A percentile compares a stretch with the other conserved stretches of the same genome.
Conservation (phyloP, 2,329 filamentous ascomycete genomes). For the Penicillium sclerotiorum region DNA sequence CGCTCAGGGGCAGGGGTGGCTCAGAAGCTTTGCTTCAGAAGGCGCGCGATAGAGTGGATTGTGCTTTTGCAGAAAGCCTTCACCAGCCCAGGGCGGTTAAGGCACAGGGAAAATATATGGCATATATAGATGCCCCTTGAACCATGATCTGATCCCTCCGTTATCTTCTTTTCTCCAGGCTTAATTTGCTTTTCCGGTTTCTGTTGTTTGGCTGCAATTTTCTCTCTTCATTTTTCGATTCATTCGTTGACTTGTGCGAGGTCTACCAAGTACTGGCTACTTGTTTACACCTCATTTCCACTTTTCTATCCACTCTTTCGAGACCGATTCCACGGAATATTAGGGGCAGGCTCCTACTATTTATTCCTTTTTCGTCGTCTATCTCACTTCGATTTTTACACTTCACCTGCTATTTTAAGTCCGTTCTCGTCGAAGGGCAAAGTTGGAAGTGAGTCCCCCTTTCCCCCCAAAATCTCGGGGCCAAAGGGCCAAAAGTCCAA, state of each 20-base stretch:
- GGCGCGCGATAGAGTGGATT: constrained; percentile 24
- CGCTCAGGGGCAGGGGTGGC: neutral
- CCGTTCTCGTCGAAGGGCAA: too few species aligned
- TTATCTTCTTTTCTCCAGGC: neutral
- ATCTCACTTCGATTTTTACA: neutral
- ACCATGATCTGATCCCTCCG: too few species aligned
- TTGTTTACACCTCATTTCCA: neutral
- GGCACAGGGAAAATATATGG: neutral
- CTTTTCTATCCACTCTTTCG: neutral
- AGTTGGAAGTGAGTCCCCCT: neutral
- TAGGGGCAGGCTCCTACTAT: neutral
- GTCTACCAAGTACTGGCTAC: neutral
- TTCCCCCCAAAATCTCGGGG: neutral
- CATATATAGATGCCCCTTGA: constrained; percentile 1
- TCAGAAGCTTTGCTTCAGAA: constrained; percentile 17
- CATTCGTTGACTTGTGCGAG: neutral
- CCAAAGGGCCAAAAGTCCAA: neutral
- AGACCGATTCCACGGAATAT: neutral
- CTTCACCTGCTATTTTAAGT: neutral
- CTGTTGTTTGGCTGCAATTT: neutral
- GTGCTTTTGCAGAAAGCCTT: neutral
- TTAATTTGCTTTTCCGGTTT: neutral
- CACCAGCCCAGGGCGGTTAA: constrained; percentile 8
- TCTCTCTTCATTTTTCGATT: neutral
- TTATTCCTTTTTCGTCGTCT: neutral